Percentiles rank a stretch among this genome's conserved stretches.
phyloP scores from a whole-genome alignment of 106 monocot genomes.

The Platanthera zijinensis region DNA sequence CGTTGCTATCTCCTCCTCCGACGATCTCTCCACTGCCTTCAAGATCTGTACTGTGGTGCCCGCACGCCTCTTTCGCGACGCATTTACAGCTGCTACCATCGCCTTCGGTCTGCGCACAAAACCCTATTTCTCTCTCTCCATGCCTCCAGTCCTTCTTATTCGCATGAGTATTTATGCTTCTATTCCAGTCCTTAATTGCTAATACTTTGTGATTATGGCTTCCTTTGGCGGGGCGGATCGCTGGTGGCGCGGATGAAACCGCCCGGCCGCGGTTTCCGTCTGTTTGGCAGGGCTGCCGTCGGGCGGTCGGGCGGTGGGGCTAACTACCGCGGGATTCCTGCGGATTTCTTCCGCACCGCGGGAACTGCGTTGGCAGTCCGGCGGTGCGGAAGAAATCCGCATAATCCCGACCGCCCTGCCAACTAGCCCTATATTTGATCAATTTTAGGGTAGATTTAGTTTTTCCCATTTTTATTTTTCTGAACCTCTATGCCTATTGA shows the following conservation, averaged over 20 bases:
- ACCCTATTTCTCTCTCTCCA: not conserved
- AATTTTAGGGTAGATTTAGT: not conserved
- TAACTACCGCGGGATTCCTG: too few species aligned
- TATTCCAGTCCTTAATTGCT: not conserved
- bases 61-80: slow-evolving; percentile 65
- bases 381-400: too few species aligned
- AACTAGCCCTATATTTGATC: too few species aligned
- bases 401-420: too few species aligned
- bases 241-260: too few species aligned
- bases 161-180: not conserved
- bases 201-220: not conserved
- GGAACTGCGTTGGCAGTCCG: too few species aligned
- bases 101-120: slow-evolving; percentile 41
- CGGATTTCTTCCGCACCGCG: too few species aligned
- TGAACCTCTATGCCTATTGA: not conserved
- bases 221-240: too few species aligned
- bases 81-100: slow-evolving; percentile 62
- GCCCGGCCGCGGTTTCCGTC: too few species aligned
- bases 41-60: slow-evolving; percentile 70
- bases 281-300: too few species aligned
- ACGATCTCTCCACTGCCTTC: slow-evolving; percentile 47
- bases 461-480: not conserved
- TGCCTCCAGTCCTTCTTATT: not conserved
- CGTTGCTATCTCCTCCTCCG: slow-evolving; percentile 31
- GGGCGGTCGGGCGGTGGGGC: too few species aligned